Evolutionary conservation across 2,329 filamentous ascomycete genomes (phyloP).

Genomic region (Scedosporium aurantiacum): DNA sequence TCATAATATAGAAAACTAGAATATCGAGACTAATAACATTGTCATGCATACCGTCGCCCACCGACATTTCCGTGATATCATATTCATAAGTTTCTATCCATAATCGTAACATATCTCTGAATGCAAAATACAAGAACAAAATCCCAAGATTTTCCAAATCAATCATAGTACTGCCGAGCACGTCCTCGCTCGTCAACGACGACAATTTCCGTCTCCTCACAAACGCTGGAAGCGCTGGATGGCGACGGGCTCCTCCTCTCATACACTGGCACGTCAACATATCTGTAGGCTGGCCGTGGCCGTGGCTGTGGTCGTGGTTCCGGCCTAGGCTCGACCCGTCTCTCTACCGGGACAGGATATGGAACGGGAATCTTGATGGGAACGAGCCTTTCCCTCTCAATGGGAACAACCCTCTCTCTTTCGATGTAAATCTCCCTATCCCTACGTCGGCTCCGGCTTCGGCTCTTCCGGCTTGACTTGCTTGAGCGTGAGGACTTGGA

Average conservation of each 20-base stretch:
- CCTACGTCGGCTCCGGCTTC: neutral
- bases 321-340: neutral
- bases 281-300: neutral
- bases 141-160: neutral
- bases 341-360: constrained; percentile 1
- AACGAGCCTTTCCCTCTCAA: neutral
- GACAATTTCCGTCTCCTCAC: constrained; percentile 2
- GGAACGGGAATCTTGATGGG: constrained; percentile 3
- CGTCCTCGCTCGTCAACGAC: constrained; percentile 3
- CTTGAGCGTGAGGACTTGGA: constrained; percentile 1
- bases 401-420: constrained; percentile 4
- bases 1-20: neutral
- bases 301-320: neutral
- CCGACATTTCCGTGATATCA: neutral
- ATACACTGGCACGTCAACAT: constrained; percentile 4
- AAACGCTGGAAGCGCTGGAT: constrained; percentile 1
- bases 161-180: neutral
- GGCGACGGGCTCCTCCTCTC: neutral
- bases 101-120: neutral
- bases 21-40: too few species aligned
- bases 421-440: constrained; percentile 5
- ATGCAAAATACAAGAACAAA: neutral
- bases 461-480: constrained; percentile 8
- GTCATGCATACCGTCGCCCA: neutral
- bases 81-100: neutral